phyloP scores from a whole-genome alignment of 1,284 basidiomycete genomes.

The Leucoagaricus sp. region DNA sequence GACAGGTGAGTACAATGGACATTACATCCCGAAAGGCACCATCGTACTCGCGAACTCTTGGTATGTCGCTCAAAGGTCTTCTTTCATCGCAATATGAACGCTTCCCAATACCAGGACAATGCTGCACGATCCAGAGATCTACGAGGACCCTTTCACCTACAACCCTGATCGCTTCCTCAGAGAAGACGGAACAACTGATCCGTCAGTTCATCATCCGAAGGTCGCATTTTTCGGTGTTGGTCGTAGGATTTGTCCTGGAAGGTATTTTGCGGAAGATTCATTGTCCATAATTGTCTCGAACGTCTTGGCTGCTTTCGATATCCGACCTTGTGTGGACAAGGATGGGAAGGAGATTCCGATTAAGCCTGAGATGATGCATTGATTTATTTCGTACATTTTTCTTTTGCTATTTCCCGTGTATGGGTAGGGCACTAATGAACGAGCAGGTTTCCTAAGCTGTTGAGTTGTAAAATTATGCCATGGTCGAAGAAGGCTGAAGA shows the following conservation, averaged over 20 bases:
- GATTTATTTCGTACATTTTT: conserved; percentile 27
- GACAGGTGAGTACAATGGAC: conserved; percentile 35
- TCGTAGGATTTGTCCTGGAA: conserved; percentile 42
- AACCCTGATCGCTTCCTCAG: conserved; percentile 37
- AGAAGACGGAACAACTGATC: conserved; percentile 32
- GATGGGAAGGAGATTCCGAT: conserved; percentile 27
- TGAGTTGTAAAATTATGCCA: not conserved
- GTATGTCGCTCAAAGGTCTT: conserved; percentile 16
- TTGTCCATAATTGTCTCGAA: conserved; percentile 38
- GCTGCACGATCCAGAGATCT: conserved; percentile 27
- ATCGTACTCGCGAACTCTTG: conserved; percentile 30
- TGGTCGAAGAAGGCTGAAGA: not conserved
- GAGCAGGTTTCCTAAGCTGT: not conserved
- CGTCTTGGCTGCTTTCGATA: conserved; percentile 35
- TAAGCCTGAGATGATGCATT: conserved; percentile 28
- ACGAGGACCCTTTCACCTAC: conserved; percentile 34
- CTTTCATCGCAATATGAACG: not conserved
- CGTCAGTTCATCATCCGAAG: conserved; percentile 25
- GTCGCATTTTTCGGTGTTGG: conserved; percentile 34
- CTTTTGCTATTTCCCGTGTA: not conserved
- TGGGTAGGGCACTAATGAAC: no score
- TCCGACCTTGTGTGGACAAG: conserved; percentile 30
- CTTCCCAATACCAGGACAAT: conserved; percentile 18
- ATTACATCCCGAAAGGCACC: conserved; percentile 34
- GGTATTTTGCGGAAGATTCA: conserved; percentile 37